A percentile compares a stretch with the other conserved stretches of the same genome.
These are phyloP conservation scores for Microbotryum scabiosae DNA, from an alignment of 1,284 basidiomycete species.

Conservation along the genomic window DNA sequence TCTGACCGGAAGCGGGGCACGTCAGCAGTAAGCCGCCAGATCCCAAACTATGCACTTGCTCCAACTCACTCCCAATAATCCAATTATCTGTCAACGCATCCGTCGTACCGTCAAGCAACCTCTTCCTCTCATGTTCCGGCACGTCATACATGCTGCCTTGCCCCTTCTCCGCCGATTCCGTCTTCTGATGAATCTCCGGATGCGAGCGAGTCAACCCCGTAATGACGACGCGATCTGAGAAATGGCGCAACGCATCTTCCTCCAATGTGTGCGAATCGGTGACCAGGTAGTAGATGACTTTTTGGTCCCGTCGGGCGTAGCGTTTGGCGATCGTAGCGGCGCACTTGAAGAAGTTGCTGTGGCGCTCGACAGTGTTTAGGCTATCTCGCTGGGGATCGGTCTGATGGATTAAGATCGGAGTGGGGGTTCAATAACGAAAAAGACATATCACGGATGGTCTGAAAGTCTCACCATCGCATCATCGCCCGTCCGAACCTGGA, in stretches of 20 bases:
- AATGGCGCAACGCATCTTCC: slow-evolving; percentile 7
- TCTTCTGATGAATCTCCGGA: too few relatives aligned
- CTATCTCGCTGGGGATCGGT: neutral
- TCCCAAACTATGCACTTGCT: too few relatives aligned
- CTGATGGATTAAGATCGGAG: neutral
- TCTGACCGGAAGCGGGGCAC: too few relatives aligned
- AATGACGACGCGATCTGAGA: slow-evolving; percentile 15
- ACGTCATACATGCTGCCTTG: too few relatives aligned
- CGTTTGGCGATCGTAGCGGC: slow-evolving; percentile 12
- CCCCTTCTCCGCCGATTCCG: too few relatives aligned
- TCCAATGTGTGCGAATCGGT: slow-evolving; percentile 17
- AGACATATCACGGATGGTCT: slow-evolving; percentile 5
- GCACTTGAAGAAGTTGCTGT: slow-evolving; percentile 22
- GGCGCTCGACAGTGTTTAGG: slow-evolving; percentile 18
- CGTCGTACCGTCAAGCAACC: too few relatives aligned
- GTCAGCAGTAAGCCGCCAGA: too few relatives aligned
- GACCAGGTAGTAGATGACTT: slow-evolving; percentile 21
- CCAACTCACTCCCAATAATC: too few relatives aligned
- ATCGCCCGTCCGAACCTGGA: slow-evolving; percentile 23
- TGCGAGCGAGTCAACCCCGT: slow-evolving; percentile 5
- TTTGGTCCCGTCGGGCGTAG: slow-evolving; percentile 12
- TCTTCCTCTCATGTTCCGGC: too few relatives aligned
- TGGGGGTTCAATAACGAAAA: neutral
- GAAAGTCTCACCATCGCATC: slow-evolving; percentile 13
- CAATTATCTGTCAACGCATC: too few relatives aligned